Evolutionary conservation across 352 stramenopile genomes (phyloP), one percentile per base, ranked within the genome.

Genomic region (Globisporangium nodosum): DNA sequence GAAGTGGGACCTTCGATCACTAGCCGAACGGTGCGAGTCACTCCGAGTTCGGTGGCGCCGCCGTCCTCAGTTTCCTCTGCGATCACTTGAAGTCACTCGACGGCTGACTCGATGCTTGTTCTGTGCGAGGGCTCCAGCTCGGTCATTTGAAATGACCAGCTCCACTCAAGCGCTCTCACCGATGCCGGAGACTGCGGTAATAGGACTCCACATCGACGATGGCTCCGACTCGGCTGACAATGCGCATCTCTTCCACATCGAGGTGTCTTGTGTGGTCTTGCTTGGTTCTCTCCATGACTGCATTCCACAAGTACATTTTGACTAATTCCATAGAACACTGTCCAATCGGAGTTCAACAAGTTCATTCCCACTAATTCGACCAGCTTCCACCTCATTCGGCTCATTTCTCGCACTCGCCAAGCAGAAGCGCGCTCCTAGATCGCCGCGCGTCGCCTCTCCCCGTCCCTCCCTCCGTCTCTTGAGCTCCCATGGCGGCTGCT

Each of bases 401-500:
- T 39, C 33, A 39, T 27, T 39, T 39, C 33, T 39, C 33, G 33
- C 33, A 39, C 33, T 39, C 33, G 33, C 33, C 33, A 11, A 12
- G 8, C 33, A 27, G 24, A 27, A 27, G 24, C 24, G 24, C 24
- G 24, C 24, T 27, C 24, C 24, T 27, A 39, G 33, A 39, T 39
- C 33, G 33, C 33, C 33, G 33, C 33, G 33, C 33, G 33, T 39
- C 33, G 33, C 33, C 8, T 9, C 31, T 42, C 37, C 3, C 37
- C 37, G 12, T 18, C 37, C 12, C 37, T 43, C 13, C 12, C 37
- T 43, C n/a, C 43, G 9, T 24, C 43, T 27, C 18, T 27, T 16
- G 16, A n/a, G 11, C 18, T 24, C n/a, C 7, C 16, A 55, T 49
- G 54, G 64, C 60, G 21, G 64, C 64, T n/a, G 60, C 64, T 45